These are phyloP conservation scores for Fraxinus latifolia DNA, from an alignment of 305 asterid species.

Conservation along the genomic window DNA sequence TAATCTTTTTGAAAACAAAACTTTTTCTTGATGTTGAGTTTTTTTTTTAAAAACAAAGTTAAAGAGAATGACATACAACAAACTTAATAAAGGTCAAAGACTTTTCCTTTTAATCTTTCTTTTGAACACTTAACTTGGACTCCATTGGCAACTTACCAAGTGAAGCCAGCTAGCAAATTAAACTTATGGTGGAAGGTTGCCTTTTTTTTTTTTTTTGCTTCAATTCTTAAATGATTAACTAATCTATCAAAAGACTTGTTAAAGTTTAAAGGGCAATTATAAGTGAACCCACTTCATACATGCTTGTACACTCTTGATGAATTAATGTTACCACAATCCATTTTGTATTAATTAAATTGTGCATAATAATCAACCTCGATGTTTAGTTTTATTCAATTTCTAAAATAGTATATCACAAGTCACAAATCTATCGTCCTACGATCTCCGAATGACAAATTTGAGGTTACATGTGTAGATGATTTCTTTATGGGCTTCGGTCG, in stretches of 20 bases:
- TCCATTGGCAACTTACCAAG: background rate
- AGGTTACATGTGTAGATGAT: background rate
- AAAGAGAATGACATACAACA: background rate
- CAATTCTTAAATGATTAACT: conserved; percentile 9
- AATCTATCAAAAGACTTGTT: background rate
- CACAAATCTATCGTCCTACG: background rate
- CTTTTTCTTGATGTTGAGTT: background rate
- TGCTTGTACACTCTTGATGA: background rate
- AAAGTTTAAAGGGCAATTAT: background rate
- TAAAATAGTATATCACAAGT: background rate
- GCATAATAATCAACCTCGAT: background rate
- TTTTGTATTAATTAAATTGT: background rate
- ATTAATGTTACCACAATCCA: background rate
- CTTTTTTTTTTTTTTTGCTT: background rate
- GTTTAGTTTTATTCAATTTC: background rate
- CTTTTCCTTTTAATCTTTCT: background rate
- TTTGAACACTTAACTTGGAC: background rate
- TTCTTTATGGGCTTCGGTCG: background rate
- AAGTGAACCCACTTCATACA: background rate
- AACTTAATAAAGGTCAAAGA: background rate
- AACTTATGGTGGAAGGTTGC: background rate
- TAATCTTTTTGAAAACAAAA: background rate
- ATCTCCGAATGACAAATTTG: background rate
- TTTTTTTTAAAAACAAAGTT: too few relatives aligned
- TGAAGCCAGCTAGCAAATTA: background rate